Evolutionary conservation across 371 early-diverging fungal species (phyloP).

Genomic region (Mortierella sp.): DNA sequence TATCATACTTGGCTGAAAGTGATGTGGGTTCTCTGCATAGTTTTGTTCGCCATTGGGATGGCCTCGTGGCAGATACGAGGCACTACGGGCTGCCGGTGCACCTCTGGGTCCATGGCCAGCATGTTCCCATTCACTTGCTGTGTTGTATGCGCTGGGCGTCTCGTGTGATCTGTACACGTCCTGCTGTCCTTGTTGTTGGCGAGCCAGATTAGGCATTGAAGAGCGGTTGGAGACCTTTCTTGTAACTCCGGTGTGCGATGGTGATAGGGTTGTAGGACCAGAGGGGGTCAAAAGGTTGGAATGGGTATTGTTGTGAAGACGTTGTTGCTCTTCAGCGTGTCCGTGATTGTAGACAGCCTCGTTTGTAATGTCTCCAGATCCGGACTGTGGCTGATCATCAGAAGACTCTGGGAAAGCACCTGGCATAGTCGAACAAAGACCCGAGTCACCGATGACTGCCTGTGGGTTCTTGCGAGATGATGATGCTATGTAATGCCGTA

Average conservation of each 20-base stretch:
- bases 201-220: slow-evolving; percentile 42
- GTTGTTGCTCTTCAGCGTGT: slow-evolving; percentile 12
- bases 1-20: slow-evolving; percentile 25
- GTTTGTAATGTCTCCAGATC: slow-evolving; percentile 4
- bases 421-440: slow-evolving; percentile 14
- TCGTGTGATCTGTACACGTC: not conserved
- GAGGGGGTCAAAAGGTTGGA: slow-evolving; percentile 19
- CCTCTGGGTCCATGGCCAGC: not conserved
- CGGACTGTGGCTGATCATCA: not conserved
- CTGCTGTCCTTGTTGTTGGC: not conserved
- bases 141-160: not conserved
- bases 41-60: slow-evolving; percentile 7
- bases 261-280: slow-evolving; percentile 4
- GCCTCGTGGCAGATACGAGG: slow-evolving; percentile 12
- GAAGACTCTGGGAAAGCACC: slow-evolving; percentile 26
- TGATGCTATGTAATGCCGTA: not conserved
- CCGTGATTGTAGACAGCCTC: slow-evolving; percentile 17
- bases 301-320: not conserved
- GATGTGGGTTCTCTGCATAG: slow-evolving; percentile 15
- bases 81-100: slow-evolving; percentile 12
- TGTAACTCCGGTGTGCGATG: not conserved
- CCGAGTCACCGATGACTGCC: slow-evolving; percentile 34
- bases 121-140: not conserved
- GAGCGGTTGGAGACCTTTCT: slow-evolving; percentile 24
- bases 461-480: slow-evolving; percentile 42